These are phyloP conservation scores for Neocallimastix lanati DNA, from an alignment of 192 early-diverging fungal species.

Conservation along the genomic window DNA sequence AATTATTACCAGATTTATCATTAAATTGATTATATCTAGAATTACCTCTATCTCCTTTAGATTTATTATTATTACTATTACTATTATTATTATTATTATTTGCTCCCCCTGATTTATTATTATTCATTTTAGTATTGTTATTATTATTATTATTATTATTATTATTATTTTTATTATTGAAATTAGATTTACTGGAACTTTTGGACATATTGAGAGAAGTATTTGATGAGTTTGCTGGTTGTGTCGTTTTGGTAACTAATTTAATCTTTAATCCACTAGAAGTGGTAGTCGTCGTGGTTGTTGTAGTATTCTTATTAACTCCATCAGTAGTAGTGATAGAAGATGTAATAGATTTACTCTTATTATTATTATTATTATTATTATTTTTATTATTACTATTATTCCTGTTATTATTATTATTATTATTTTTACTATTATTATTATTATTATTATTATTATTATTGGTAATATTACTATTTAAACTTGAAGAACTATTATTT, in stretches of 20 bases:
- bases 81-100: background rate
- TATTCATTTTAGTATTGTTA: too few species aligned
- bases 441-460: too few species aligned
- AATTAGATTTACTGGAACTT: background rate
- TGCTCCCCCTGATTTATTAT: background rate
- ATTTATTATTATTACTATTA: background rate
- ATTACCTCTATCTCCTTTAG: too few species aligned
- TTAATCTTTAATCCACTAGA: background rate
- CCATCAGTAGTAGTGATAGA: background rate
- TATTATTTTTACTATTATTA: too few species aligned
- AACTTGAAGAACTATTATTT: too few species aligned
- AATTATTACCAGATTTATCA: too few species aligned
- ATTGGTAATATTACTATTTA: too few species aligned
- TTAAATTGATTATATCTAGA: too few species aligned
- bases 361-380: background rate
- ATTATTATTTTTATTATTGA: background rate
- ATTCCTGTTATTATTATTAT: background rate
- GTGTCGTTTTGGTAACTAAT: background rate
- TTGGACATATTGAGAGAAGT: background rate
- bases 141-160: too few species aligned
- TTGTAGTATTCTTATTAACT: background rate
- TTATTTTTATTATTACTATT: background rate
- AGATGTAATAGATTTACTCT: background rate
- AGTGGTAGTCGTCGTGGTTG: background rate
- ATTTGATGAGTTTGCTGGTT: background rate